Conservation (phyloP, 2,329 filamentous ascomycete species). For the Talaromyces sp. region DNA sequence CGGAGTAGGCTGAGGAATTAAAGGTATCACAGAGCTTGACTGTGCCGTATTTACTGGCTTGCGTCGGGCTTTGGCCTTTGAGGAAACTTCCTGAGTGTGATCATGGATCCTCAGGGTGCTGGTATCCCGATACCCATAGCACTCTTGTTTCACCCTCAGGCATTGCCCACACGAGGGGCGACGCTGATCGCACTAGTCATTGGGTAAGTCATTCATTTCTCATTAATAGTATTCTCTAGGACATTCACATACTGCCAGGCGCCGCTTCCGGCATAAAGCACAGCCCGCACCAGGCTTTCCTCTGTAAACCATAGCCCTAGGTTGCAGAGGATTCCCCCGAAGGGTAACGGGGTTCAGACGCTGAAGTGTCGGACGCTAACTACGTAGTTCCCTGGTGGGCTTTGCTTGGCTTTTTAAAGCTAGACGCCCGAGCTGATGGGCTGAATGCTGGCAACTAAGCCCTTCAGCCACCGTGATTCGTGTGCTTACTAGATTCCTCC, state of each 20-base stretch:
- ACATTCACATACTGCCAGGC: conserved; percentile 11
- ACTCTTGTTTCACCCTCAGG: conserved; percentile 14
- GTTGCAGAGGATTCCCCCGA: neutral
- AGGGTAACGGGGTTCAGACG: conserved; percentile 12
- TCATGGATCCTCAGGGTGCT: conserved; percentile 15
- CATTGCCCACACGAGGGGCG: conserved; percentile 19
- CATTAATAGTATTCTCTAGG: neutral
- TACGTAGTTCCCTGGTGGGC: neutral
- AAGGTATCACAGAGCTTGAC: neutral
- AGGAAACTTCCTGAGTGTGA: conserved; percentile 17
- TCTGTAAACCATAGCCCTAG: conserved; percentile 6
- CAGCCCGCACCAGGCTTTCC: conserved; percentile 13
- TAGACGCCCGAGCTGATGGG: neutral
- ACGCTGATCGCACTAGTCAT: conserved; percentile 18
- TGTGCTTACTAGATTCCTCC: too few species aligned
- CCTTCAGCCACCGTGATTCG: neutral
- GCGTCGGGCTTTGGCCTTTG: conserved; percentile 9
- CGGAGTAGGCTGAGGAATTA: neutral
- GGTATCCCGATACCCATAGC: conserved; percentile 18
- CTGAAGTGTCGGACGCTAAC: neutral
- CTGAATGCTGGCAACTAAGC: neutral
- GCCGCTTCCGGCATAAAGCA: conserved; percentile 12
- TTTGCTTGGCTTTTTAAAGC: neutral
- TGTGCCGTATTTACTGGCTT: conserved; percentile 4
- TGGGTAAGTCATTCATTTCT: neutral